Base-by-base conservation (phyloP, 164 flowering plant genomes). In the Umbellularia californica region DNA sequence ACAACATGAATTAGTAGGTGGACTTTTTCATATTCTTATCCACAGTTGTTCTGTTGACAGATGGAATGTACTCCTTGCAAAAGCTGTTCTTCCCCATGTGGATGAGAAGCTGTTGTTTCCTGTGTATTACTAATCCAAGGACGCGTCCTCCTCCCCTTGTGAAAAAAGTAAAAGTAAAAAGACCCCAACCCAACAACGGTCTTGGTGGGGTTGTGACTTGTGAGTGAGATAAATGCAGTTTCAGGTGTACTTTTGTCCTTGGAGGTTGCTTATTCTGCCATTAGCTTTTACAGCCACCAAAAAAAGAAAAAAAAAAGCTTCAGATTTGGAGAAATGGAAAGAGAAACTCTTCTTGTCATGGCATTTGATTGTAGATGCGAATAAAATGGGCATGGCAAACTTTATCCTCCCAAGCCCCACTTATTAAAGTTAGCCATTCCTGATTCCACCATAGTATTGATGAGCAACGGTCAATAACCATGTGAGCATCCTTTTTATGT, bases 201-300 rank as follows among this genome's bases (percentile, higher is more conserved):
- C n/a, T 55, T 55, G 17, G 1, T 11, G 15, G 15, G 25, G 28
- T n/a, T 25, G 25, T 64, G 15, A 23, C 17, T n/a, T 25, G 25
- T 64, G 27, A 23, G 35, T 64, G 28, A 23, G 30, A 13, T 70
- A 9, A 22, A 6, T 50, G 58, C 72, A 3, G 50, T 70, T 70
- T 55, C 72, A 70, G 72, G 72, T 70, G 72, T 50, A 11, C 73
- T 27, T 58, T 33, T 28, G 65, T 71, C 64, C 47, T 41, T 41
- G 47, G 47, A 5, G 47, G 47, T 41, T 41, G 47, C 47, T 58
- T 71, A 4, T 28, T 30, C 20, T 17, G 27, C 69, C 41, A 14
- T 33, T 28, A 1, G 50, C 50, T 67, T 67, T 67, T 33, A 67
- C 47, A 19, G 23, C 69, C 50, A 17, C 50, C 4, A 0, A 3